phyloP scores from a whole-genome alignment of 2,329 filamentous ascomycete genomes.

The Aspergillus thermomutatus region DNA sequence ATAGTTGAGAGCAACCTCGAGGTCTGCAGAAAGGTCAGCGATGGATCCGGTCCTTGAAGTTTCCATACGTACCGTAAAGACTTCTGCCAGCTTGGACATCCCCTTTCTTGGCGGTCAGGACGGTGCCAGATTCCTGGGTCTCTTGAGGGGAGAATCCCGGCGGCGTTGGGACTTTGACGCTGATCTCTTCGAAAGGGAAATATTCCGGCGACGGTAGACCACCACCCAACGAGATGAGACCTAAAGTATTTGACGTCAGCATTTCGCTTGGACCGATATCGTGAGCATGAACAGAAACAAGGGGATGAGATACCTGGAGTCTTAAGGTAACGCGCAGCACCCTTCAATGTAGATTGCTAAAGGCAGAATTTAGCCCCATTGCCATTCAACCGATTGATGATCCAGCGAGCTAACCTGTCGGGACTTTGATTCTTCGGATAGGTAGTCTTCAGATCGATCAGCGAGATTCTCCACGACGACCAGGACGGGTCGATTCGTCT shows the following conservation, averaged over 20 bases:
- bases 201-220: conserved; percentile 85
- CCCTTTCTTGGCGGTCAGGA: conserved; percentile 73
- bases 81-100: conserved; percentile 66
- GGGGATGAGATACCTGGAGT: conserved; percentile 55
- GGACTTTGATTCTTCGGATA: conserved; percentile 61
- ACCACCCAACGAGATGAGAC: conserved; percentile 86
- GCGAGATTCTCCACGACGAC: not conserved
- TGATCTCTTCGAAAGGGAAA: conserved; percentile 83
- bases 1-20: conserved; percentile 90
- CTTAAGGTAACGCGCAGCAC: conserved; percentile 73
- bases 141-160: conserved; percentile 70
- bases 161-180: conserved; percentile 67
- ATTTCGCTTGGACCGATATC: not conserved
- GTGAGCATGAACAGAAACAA: not conserved
- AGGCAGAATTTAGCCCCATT: conserved; percentile 5
- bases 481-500: not conserved
- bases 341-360: conserved; percentile 72
- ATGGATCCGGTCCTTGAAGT: not conserved
- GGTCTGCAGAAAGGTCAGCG: conserved; percentile 53
- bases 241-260: conserved; percentile 18
- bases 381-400: not conserved
- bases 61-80: conserved; percentile 35
- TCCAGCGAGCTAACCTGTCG: conserved; percentile 33
- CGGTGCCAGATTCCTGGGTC: conserved; percentile 57
- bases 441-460: conserved; percentile 40